phyloP scores from a whole-genome alignment of 2,329 filamentous ascomycete genomes.

The Endocalyx cinctus region DNA sequence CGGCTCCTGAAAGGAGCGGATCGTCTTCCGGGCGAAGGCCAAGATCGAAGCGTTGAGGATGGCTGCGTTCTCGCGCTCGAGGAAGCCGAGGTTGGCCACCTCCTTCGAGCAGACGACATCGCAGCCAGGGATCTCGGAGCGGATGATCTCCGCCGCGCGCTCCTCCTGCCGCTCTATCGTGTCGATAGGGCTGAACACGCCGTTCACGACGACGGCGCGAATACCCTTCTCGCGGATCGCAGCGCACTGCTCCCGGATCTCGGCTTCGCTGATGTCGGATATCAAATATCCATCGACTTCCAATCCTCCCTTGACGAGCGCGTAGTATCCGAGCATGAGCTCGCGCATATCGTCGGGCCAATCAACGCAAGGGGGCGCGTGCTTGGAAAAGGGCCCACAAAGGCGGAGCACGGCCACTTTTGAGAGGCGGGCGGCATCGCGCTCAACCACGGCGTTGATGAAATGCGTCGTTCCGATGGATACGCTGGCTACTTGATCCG shows the following conservation, averaged over 20 bases:
- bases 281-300: conserved; percentile 48
- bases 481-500: conserved; percentile 39
- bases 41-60: conserved; percentile 61
- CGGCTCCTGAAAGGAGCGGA: conserved; percentile 50
- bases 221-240: conserved; percentile 38
- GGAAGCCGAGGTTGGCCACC: conserved; percentile 49
- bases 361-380: conserved; percentile 47
- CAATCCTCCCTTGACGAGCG: conserved; percentile 44
- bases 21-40: conserved; percentile 51
- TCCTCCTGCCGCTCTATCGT: conserved; percentile 44
- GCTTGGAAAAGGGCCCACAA: conserved; percentile 48
- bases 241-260: conserved; percentile 35
- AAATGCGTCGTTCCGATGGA: conserved; percentile 56
- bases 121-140: conserved; percentile 31
- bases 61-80: conserved; percentile 61
- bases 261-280: conserved; percentile 36
- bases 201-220: conserved; percentile 41
- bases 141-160: conserved; percentile 38
- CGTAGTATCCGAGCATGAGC: conserved; percentile 41
- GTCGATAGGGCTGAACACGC: conserved; percentile 51
- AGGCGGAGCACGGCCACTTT: conserved; percentile 51
- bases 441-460: conserved; percentile 54
- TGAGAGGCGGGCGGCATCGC: conserved; percentile 42
- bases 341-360: conserved; percentile 46
- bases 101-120: conserved; percentile 48